Evolutionary conservation across 163 green algal genomes (phyloP), one percentile per base, ranked within the genome.

Genomic region (Prototheca stagnorum): DNA sequence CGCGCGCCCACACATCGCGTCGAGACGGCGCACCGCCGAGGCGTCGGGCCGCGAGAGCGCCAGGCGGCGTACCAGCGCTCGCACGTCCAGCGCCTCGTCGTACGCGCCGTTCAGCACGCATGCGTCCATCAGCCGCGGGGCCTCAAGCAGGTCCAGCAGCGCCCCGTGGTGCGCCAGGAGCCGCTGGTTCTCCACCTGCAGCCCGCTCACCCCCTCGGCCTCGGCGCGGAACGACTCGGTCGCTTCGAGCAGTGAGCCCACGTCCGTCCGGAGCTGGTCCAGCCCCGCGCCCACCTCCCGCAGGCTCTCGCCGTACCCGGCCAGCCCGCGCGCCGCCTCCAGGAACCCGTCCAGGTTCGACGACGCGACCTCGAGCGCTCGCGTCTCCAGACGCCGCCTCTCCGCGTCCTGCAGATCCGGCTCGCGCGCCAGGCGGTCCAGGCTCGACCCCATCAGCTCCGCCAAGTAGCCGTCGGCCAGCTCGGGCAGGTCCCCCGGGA

Each of bases 91-190:
- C 2, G 89, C 87, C 64, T 99, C 90, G 64, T 97, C 90, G 68
- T 92, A 95, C 60, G 82, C 83, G 16, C 82, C 84, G 47, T 91
- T 91, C 31, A 84, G 77, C 37, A 93, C 74, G 57, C 89, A 99
- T 8, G 84, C 88, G 62, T 95, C 83, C 81, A 95, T 93, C 39
- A 97, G 75, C 68, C 87, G 67, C 8, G 90, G 85, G 37, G 93
- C 72, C 64, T 99, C 89, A 39, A 99, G 68, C 16, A 98, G 47
- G 60, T 96, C 89, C 45, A 93, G 51, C 33, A 92, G 51, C 2
- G 53, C 36, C 1, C 60, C 51, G 35, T 92, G 81, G 35, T 37
- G 31, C 11, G 31, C 12, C 31, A 37, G 11, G 11, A 37, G 12
- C 11, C 11, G 12, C 11, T 12, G 9, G 12, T 37, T 9, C 9